phyloP scores from a whole-genome alignment of 2,329 filamentous ascomycete species.

The Calonectria fujianensis region DNA sequence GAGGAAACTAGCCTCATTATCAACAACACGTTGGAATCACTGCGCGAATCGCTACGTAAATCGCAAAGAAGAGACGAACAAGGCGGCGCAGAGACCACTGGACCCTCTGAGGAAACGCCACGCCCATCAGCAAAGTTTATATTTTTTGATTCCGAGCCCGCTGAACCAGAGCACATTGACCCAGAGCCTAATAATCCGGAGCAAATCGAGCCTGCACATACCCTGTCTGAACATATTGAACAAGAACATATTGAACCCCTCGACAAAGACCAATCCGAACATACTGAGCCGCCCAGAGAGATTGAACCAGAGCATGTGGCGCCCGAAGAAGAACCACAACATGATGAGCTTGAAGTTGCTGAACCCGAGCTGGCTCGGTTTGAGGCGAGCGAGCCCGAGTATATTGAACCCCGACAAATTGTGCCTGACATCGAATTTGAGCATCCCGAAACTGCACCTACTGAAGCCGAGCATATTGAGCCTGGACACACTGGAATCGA shows the following conservation, averaged over 20 bases:
- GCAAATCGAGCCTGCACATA: conserved; percentile 15
- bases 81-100: conserved; percentile 24
- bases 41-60: conserved; percentile 61
- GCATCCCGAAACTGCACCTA: not conserved
- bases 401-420: not conserved
- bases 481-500: not conserved
- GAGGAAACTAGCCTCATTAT: conserved; percentile 75
- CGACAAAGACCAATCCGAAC: not conserved
- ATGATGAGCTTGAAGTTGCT: not conserved
- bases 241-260: not conserved
- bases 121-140: not conserved
- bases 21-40: conserved; percentile 71
- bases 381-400: not conserved
- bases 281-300: not conserved
- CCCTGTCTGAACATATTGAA: not conserved
- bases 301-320: conserved; percentile 2
- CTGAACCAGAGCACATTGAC: not conserved
- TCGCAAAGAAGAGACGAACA: conserved; percentile 47
- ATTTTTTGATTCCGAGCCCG: conserved; percentile 17
- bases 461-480: not conserved
- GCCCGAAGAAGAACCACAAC: not conserved
- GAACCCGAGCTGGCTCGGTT: conserved; percentile 22
- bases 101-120: conserved; percentile 33
- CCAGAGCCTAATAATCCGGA: not conserved
- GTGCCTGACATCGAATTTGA: conserved; percentile 1